Evolutionary conservation across 345 rosid genomes (phyloP), one percentile per base, ranked within the genome.

Genomic region (Syzygium oleosum): DNA sequence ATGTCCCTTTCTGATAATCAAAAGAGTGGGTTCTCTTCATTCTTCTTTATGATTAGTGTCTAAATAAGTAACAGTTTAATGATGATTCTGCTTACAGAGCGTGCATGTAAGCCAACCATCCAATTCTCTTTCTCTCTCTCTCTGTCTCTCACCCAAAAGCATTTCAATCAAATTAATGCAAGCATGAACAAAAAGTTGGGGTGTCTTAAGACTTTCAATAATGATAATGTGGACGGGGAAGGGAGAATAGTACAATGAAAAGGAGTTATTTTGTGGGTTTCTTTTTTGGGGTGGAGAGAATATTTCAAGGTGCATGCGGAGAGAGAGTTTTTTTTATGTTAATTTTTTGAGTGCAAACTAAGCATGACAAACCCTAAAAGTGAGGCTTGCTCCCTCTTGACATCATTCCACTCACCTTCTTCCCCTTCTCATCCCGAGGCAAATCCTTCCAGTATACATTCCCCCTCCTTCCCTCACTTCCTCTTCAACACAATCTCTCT

Each of bases 401-500:
- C 92, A 95, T 95, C 94, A 95, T 95, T 93, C 91, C 93, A 86
- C 94, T 94, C 95, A 94, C 94, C 92, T 91, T 90, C 93, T 90
- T 86, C 92, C 34, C 84, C 85, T 55, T 56, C 91, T 84, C 94
- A 91, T 94, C 95, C 95, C 97, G 94, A 95, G 95, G 95, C 88
- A 88, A 94, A 89, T 85, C 86, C 52, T 78, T 55, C 85, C 56
- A 46, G 34, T 68, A 73, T 88, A 53, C 87, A 85, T 85, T 55
- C 87, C 79, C 38, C 52, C 73, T 51, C 87, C 91, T 86, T 38
- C 86, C 90, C 10, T 12, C 86, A 54, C 91, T 90, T 90, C 84
- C 92, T 73, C 92, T 86, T 51, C 90, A 88, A 78, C 89, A 46
- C 84, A 68, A 43, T 22, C 68, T 56, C 87, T 27, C 27, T 43